Evolutionary conservation across 305 asterid species (phyloP).

Genomic region (Ajuga reptans): DNA sequence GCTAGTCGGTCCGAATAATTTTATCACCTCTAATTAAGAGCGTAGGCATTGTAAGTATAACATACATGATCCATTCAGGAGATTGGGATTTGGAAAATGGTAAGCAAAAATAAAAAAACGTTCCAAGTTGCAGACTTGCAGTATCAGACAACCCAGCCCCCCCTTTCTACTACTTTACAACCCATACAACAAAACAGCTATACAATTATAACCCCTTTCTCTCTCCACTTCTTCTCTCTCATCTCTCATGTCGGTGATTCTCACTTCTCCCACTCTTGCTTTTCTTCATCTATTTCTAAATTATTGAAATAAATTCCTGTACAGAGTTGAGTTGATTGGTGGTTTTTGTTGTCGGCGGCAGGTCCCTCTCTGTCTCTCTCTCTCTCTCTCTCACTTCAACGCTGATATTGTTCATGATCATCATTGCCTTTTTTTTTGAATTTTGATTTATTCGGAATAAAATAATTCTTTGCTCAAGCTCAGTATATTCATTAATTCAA

Average conservation of each 20-base stretch:
- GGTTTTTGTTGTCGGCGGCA: constrained; percentile 45
- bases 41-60: no score
- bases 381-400: constrained; percentile 23
- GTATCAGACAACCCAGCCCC: constrained; percentile 38
- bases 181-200: constrained; percentile 24
- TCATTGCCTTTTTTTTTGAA: constrained; percentile 5
- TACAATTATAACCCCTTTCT: constrained; percentile 8
- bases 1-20: no score
- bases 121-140: constrained; percentile 34
- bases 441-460: neutral
- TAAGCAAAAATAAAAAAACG: constrained; percentile 13
- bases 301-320: constrained; percentile 7
- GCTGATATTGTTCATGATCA: constrained; percentile 20
- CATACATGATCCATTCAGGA: no score
- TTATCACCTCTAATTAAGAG: no score
- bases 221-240: constrained; percentile 7
- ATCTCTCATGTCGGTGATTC: constrained; percentile 3
- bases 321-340: constrained; percentile 21
- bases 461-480: neutral
- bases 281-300: neutral
- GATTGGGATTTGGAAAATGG: constrained; percentile 6
- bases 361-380: constrained; percentile 57
- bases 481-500: constrained; percentile 4
- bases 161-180: constrained; percentile 34
- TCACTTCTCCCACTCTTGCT: neutral